A percentile compares a stretch with the other conserved stretches of the same genome.
These are phyloP conservation scores for Ceratobasidium sp. DNA, from an alignment of 1,284 basidiomycete species.

Conservation along the genomic window DNA sequence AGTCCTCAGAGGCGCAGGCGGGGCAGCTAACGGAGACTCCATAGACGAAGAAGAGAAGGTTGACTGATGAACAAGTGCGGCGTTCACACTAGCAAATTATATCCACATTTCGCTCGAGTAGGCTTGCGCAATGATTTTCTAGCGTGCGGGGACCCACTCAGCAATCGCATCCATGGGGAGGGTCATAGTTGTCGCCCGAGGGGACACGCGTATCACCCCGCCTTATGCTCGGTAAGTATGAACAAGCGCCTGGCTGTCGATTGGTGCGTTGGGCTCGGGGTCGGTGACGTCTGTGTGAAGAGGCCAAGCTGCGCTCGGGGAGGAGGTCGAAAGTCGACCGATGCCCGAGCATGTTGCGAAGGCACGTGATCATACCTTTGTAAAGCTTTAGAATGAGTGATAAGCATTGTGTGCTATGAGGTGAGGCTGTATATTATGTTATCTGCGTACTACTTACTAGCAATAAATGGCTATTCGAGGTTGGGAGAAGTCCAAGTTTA, in stretches of 20 bases:
- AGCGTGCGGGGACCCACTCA: not conserved
- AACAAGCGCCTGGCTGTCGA: not conserved
- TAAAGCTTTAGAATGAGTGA: not conserved
- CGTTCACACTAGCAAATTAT: not conserved
- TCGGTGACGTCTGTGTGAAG: not conserved
- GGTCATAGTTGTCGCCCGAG: not conserved
- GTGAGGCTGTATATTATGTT: not conserved
- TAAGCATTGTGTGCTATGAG: not conserved
- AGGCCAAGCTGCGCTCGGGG: not conserved
- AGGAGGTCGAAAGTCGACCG: not conserved
- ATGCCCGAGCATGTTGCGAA: not conserved
- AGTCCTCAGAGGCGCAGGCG: not conserved
- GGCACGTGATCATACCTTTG: no score
- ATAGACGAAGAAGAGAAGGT: not conserved
- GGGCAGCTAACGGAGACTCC: slow-evolving; percentile 10
- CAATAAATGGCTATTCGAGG: no score
- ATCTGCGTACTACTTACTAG: no score
- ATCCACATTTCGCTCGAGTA: not conserved
- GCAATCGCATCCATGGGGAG: not conserved
- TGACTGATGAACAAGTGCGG: not conserved
- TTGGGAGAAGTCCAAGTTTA: no score
- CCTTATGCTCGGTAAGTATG: not conserved
- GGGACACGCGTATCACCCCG: not conserved
- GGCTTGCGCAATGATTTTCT: not conserved
- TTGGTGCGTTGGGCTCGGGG: not conserved